Percentiles rank a stretch among this genome's conserved stretches.
phyloP scores from a whole-genome alignment of 352 stramenopile genomes.

The Phytophthora europaea region DNA sequence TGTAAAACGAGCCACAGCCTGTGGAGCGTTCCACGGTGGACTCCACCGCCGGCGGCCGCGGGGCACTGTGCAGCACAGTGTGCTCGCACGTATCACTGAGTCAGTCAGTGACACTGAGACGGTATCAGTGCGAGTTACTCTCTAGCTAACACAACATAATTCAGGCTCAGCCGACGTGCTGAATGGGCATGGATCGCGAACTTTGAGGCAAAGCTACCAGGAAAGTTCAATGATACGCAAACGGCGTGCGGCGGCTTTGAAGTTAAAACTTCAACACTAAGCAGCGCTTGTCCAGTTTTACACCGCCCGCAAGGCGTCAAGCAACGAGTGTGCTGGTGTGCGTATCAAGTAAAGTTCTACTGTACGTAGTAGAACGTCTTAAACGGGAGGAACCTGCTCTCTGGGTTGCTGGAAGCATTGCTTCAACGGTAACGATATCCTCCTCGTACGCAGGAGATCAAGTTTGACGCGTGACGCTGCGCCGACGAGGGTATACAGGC shows the following conservation, averaged over 20 bases:
- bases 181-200: neutral
- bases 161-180: conserved; percentile 2
- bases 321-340: neutral
- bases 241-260: neutral
- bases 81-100: no score
- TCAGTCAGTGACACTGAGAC: no score
- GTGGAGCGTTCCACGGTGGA: neutral
- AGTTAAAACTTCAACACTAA: conserved; percentile 25
- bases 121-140: neutral
- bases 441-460: neutral
- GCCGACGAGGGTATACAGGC: neutral
- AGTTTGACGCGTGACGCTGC: neutral
- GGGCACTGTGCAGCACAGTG: no score
- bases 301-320: neutral
- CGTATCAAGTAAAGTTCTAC: no score
- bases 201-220: conserved; percentile 21
- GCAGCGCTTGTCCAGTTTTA: neutral
- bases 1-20: conserved; percentile 1
- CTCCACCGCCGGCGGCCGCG: neutral
- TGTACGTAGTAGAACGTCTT: no score
- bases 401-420: neutral
- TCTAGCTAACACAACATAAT: conserved; percentile 3
- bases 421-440: neutral
- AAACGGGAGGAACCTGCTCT: neutral
- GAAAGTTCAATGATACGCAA: conserved; percentile 41